Base-by-base conservation (phyloP, 208 protist genomes). In the Jaenimonas drosophilae region DNA sequence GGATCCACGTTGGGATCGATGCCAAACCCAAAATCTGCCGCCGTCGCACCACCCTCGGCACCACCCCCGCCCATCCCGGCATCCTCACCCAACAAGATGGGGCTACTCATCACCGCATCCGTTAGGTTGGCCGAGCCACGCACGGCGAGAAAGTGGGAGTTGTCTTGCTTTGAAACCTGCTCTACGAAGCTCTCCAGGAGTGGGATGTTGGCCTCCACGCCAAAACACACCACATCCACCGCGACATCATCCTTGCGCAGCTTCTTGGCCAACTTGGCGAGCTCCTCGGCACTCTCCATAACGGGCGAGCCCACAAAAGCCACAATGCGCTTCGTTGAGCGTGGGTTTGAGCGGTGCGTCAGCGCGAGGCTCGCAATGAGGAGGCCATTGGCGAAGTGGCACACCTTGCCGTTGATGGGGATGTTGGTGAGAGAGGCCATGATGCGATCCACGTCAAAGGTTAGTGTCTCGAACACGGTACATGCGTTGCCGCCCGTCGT, bases 191-290 rank as follows among this genome's bases (percentile, higher is more conserved):
- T 49, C 27, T 91, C 58, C 14, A 98, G 81, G 45, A 97, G 88
- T 23, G 75, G 62, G 28, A 73, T 56, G 58, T 99, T 98, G 26
- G 65, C 60, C 21, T 95, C 76, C 16, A 88, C 73, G 42, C 97
- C 96, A 72, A 99, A 98, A 42, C 74, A 85, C 4, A 99, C 79
- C 24, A 99, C 72, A 55, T 99, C 97, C 2, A 99, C 91, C 5
- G 95, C 82, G 19, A 99, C 85, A 56, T 96, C 91, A 57, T 98
- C 94, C 69, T 98, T 99, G 38, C 97, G 95, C 20, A 99, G 79
- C 54, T 89, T 88, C 53, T 93, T 92, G 9, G 88, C 98, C 29
- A 99, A 75, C 57, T 72, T 74, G 24, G 88, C 88, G 14, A 99
- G 62, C 49, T 93, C 78, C 42, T 82, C 79, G 29, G 79, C 62